phyloP scores from a whole-genome alignment of 352 stramenopile species.

The Pythium myriotylum region DNA sequence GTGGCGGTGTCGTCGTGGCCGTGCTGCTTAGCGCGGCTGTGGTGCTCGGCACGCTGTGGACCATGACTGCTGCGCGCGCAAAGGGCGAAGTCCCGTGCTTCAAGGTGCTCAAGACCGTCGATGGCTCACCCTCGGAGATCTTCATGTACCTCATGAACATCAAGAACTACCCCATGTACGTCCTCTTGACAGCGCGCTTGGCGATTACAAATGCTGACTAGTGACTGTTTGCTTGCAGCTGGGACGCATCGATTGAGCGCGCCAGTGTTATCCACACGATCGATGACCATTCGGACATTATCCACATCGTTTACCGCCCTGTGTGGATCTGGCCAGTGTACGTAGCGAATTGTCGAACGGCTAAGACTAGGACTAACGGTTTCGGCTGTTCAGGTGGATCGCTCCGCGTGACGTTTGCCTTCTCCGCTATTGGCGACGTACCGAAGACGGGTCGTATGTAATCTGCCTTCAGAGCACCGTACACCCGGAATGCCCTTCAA shows the following conservation, averaged over 20 bases:
- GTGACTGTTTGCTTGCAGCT: constrained; percentile 28
- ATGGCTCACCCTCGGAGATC: constrained; percentile 64
- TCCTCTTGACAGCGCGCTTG: neutral
- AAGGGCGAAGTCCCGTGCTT: constrained; percentile 58
- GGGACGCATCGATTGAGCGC: constrained; percentile 67
- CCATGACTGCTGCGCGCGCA: constrained; percentile 43
- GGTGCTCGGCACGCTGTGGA: constrained; percentile 53
- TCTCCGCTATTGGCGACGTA: constrained; percentile 72
- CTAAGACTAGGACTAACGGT: constrained; percentile 1
- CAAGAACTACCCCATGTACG: constrained; percentile 59
- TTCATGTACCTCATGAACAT: constrained; percentile 80
- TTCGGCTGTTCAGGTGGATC: constrained; percentile 46
- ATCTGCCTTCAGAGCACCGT: constrained; percentile 79
- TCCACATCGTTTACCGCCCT: constrained; percentile 71
- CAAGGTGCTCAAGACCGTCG: constrained; percentile 68
- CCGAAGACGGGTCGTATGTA: constrained; percentile 73
- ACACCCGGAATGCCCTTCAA: constrained; percentile 72
- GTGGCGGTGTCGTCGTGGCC: constrained; percentile 51
- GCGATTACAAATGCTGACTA: too few species aligned
- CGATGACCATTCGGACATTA: constrained; percentile 79
- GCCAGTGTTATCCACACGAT: constrained; percentile 75
- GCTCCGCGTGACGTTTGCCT: constrained; percentile 67
- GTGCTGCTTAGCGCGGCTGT: constrained; percentile 54
- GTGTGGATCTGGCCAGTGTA: constrained; percentile 84
- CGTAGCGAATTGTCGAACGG: constrained; percentile 7